Evolutionary conservation across 768 basidiomycete species (phyloP), one percentile per base, ranked within the genome.

Genomic region (Xerocomellus amylosporus): DNA sequence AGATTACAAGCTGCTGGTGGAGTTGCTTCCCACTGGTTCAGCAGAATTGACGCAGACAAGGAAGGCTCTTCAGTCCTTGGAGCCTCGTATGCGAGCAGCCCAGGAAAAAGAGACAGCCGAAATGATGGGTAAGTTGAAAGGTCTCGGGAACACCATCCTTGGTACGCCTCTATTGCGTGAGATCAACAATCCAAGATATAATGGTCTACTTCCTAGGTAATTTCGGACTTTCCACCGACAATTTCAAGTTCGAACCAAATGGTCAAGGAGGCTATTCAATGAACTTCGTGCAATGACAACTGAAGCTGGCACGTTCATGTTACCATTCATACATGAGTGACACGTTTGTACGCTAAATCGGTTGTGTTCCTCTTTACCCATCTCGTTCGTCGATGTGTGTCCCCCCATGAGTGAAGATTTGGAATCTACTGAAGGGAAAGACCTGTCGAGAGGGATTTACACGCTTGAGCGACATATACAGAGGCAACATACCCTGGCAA

Each of bases 221-320:
- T 56, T 98, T 98, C 66, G 96, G 97, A 17, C 70, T 98, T 58
- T 93, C 88, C 14, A 98, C 95, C 0, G 87, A 98, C 67, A 98
- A 96, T 74, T 98, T 98, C 80, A 89, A 98, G 73, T 92, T 99
- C 64, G 86, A 86, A 55, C 92, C 92, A 17, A 95, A 96, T 59
- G 91, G 87, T 7, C 86, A 93, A 58, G 96, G 96, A n/a, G 93
- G 96, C 0, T 98, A 98, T 74, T 90, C 88, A 1, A 84, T 98
- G 82, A 90, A 90, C 63, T 97, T 98, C 67, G 75, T 74, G 42
- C 79, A 69, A 62, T 86, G 69, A 78, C 50, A 34, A 12, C 13
- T 3, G 22, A 30, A 40, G 37, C 13, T 34, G 13, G 12, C 45
- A 44, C 22, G 9, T 44, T 43, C 33, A 55, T 39, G 12, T 48